phyloP scores from a whole-genome alignment of 805 yeast genomes.

The Teunomyces cretensis region DNA sequence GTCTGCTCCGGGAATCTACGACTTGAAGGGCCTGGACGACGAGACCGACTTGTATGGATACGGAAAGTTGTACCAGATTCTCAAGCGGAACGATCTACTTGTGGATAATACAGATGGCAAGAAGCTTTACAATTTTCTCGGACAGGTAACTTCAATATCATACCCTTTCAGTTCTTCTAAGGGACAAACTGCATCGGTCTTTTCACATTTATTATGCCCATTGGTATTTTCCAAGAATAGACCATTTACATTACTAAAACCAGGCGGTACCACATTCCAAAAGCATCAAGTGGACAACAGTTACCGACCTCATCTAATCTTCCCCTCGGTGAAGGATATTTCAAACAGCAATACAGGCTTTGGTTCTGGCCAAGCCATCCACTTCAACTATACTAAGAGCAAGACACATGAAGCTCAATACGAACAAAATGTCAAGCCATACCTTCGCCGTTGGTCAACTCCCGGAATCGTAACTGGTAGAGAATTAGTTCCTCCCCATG shows the following conservation, averaged over 20 bases:
- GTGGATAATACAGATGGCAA: slow-evolving; percentile 11
- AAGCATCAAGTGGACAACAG: slow-evolving; percentile 23
- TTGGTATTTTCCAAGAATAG: slow-evolving; percentile 29
- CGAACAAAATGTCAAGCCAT: slow-evolving; percentile 38
- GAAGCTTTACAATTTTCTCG: slow-evolving; percentile 29
- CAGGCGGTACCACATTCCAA: slow-evolving; percentile 22
- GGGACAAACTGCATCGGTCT: slow-evolving; percentile 36
- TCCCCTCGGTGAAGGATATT: slow-evolving; percentile 45
- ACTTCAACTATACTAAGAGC: slow-evolving; percentile 37
- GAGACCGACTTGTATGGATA: slow-evolving; percentile 44
- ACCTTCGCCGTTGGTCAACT: slow-evolving; percentile 45
- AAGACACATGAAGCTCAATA: slow-evolving; percentile 34
- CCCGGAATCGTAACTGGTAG: slow-evolving; percentile 25
- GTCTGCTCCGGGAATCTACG: slow-evolving; percentile 50
- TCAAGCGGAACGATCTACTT: slow-evolving; percentile 34
- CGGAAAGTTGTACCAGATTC: slow-evolving; percentile 44
- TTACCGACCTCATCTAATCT: slow-evolving; percentile 39
- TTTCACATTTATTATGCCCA: slow-evolving; percentile 50
- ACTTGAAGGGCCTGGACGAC: slow-evolving; percentile 6
- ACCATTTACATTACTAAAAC: slow-evolving; percentile 21
- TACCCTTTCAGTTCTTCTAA: slow-evolving; percentile 35
- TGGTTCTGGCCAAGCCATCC: slow-evolving; percentile 50
- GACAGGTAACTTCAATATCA: slow-evolving; percentile 52
- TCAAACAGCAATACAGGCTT: slow-evolving; percentile 44
- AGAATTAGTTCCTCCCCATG: slow-evolving; percentile 55